Evolutionary conservation across 1,284 basidiomycete genomes (phyloP).

Genomic region (Lentinus polychrous): DNA sequence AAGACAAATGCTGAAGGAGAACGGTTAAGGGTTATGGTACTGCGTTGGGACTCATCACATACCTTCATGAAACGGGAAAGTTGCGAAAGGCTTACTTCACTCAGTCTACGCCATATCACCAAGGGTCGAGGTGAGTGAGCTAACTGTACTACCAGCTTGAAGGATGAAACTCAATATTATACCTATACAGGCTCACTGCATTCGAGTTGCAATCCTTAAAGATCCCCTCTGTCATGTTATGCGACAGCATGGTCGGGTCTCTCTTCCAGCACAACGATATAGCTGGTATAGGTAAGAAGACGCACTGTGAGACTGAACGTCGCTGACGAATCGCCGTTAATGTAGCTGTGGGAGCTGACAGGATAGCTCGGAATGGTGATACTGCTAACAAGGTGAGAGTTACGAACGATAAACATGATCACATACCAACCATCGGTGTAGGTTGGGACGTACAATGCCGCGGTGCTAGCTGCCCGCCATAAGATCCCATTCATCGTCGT

Average conservation of each 20-base stretch:
- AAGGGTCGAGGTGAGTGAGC: constrained; percentile 63
- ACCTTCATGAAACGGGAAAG: constrained; percentile 71
- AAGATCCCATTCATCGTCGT: constrained; percentile 86
- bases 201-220: constrained; percentile 78
- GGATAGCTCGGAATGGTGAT: constrained; percentile 86
- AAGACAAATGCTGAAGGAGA: too few species aligned
- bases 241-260: constrained; percentile 92
- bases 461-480: constrained; percentile 80
- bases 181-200: constrained; percentile 64
- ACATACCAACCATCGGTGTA: constrained; percentile 22
- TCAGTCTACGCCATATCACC: constrained; percentile 90
- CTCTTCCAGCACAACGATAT: constrained; percentile 83
- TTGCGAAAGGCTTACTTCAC: constrained; percentile 83
- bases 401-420: constrained; percentile 2
- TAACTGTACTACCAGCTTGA: constrained; percentile 1
- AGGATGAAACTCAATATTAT: background rate
- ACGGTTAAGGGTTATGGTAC: constrained; percentile 87
- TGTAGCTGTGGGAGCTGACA: constrained; percentile 75
- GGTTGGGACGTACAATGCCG: constrained; percentile 90
- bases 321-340: background rate
- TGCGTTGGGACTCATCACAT: constrained; percentile 87
- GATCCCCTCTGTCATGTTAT: constrained; percentile 88
- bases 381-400: constrained; percentile 81
- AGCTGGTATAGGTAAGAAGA: constrained; percentile 72
- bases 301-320: constrained; percentile 2